A percentile compares a stretch with the other conserved stretches of the same genome.
phyloP scores from a whole-genome alignment of 495 filamentous ascomycete genomes.

The Chaetomidium leptoderma region DNA sequence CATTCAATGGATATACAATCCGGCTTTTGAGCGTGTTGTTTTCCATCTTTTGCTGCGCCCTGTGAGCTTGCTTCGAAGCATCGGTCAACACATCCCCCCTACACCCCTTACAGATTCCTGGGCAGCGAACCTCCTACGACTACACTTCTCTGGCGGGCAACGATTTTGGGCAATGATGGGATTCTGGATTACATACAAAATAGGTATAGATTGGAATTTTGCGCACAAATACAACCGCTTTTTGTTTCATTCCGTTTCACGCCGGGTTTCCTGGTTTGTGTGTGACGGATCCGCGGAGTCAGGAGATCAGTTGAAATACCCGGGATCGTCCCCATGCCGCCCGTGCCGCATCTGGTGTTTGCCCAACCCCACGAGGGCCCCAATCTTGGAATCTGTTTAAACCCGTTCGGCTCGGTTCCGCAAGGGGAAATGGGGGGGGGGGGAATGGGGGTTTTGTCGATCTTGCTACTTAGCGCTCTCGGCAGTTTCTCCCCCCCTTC shows the following conservation, averaged over 20 bases:
- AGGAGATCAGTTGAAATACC: slow-evolving; percentile 2
- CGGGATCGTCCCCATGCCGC: neutral
- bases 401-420: neutral
- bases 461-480: neutral
- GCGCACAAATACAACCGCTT: too few species aligned
- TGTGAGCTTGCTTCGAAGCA: neutral
- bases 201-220: too few species aligned
- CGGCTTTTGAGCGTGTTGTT: neutral
- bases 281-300: too few species aligned
- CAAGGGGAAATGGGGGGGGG: neutral
- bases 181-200: too few species aligned
- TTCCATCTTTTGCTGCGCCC: neutral
- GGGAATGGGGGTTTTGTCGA: neutral
- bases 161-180: neutral
- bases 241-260: neutral
- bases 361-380: too few species aligned
- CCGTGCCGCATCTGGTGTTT: neutral
- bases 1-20: neutral
- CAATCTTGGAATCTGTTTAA: neutral
- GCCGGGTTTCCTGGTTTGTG: neutral
- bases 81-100: too few species aligned
- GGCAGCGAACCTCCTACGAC: neutral
- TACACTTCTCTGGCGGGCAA: neutral
- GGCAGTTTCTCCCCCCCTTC: neutral
- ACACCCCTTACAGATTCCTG: too few species aligned